Evolutionary conservation across 257 asterid genomes (phyloP).

Genomic region (Fraxinus cuspidata): DNA sequence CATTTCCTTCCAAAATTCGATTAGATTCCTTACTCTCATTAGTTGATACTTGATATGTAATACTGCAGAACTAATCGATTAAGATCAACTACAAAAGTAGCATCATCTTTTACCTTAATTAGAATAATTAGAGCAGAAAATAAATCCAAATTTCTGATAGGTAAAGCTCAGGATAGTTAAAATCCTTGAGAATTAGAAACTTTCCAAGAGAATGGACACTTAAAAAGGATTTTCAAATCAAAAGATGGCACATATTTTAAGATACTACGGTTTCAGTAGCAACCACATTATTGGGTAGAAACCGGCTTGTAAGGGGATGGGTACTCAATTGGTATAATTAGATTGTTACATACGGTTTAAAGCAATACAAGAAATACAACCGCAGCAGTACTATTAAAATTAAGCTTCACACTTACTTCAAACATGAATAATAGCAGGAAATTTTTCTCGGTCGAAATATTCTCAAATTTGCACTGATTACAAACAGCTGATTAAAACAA

Average conservation of each 20-base stretch:
- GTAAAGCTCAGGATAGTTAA: background rate
- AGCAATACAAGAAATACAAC: background rate
- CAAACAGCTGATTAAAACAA: slow-evolving; percentile 1
- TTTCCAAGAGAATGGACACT: background rate
- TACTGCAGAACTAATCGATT: background rate
- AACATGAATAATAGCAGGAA: slow-evolving; percentile 66
- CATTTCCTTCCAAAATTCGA: background rate
- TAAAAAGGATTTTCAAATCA: background rate
- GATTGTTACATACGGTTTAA: no score
- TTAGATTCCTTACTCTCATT: background rate
- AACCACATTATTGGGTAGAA: no score
- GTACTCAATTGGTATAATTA: no score
- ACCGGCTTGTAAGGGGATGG: no score
- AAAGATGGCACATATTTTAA: background rate
- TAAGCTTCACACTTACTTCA: slow-evolving; percentile 45
- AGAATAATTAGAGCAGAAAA: background rate
- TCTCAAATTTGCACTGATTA: slow-evolving; percentile 29
- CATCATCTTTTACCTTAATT: background rate
- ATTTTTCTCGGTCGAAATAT: slow-evolving; percentile 36
- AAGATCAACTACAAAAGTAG: background rate
- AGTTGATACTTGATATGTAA: background rate
- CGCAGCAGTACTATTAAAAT: background rate
- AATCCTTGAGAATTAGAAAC: background rate
- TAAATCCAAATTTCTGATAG: background rate
- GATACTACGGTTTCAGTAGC: background rate